These are phyloP conservation scores for Saturnispora serradocipensis DNA, from an alignment of 805 yeast genomes.

Conservation along the genomic window DNA sequence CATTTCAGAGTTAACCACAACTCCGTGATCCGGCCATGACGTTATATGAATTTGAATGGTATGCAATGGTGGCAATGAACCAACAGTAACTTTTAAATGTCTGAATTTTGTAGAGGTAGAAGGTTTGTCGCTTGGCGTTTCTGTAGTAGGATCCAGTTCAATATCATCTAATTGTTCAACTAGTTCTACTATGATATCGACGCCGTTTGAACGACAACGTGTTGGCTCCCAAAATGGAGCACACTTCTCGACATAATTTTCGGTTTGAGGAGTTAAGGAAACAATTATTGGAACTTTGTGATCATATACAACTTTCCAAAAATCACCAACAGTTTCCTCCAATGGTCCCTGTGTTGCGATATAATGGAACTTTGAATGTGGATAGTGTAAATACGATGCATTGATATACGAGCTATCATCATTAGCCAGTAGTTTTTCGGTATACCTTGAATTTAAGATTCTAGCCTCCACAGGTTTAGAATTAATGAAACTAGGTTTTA, in stretches of 20 bases:
- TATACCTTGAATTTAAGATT: neutral
- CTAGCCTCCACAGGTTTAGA: neutral
- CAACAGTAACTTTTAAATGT: constrained; percentile 34
- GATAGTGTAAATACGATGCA: constrained; percentile 61
- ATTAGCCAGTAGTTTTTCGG: constrained; percentile 16
- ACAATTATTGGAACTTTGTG: constrained; percentile 58
- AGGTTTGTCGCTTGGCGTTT: constrained; percentile 10
- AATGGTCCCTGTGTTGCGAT: constrained; percentile 92
- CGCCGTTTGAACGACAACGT: constrained; percentile 29
- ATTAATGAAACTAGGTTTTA: neutral
- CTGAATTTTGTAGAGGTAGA: constrained; percentile 25
- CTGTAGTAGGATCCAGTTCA: constrained; percentile 18
- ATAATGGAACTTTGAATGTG: constrained; percentile 36
- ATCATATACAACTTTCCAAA: constrained; percentile 69
- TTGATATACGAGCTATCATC: constrained; percentile 59
- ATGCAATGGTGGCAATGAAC: constrained; percentile 29
- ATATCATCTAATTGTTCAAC: constrained; percentile 22
- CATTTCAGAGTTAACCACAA: constrained; percentile 46
- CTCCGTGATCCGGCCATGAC: constrained; percentile 80
- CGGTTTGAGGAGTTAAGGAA: constrained; percentile 67
- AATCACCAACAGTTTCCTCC: constrained; percentile 63
- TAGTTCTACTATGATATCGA: constrained; percentile 18
- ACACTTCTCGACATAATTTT: constrained; percentile 75
- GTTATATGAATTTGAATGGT: constrained; percentile 68
- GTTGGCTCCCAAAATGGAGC: constrained; percentile 73